These are phyloP conservation scores for Yarrowia hollandica DNA, from an alignment of 805 yeast genomes.

Conservation along the genomic window DNA sequence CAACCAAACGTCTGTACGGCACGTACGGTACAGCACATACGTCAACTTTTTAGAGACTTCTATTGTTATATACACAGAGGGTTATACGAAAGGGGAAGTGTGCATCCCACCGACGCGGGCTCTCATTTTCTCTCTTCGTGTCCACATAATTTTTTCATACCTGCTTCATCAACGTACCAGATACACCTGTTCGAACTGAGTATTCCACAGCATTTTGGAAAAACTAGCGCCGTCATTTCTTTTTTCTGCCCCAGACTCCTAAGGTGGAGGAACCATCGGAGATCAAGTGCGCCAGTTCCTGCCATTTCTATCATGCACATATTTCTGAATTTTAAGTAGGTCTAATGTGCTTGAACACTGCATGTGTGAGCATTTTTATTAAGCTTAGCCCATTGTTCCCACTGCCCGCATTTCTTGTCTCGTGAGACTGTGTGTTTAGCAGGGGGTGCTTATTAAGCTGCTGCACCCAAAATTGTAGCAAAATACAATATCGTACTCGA, in stretches of 20 bases:
- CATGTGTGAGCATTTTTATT: not conserved
- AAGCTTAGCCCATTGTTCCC: not conserved
- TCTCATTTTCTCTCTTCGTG: not conserved
- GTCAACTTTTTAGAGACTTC: too few species aligned
- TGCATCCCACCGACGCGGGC: not conserved
- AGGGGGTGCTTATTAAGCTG: too few species aligned
- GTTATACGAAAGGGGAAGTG: not conserved
- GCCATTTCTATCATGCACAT: not conserved
- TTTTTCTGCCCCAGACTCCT: not conserved
- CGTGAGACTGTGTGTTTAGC: too few species aligned
- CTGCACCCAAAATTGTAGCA: too few species aligned
- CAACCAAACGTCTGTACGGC: too few species aligned
- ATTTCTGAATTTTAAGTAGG: not conserved
- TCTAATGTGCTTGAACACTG: too few species aligned
- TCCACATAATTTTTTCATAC: too few species aligned
- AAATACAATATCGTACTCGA: too few species aligned
- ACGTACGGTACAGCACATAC: too few species aligned
- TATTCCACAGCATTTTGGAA: too few species aligned
- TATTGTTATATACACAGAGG: not conserved
- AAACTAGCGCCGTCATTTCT: not conserved
- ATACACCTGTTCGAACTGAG: too few species aligned
- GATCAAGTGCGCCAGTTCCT: slow-evolving; percentile 5
- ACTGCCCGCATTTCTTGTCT: too few species aligned
- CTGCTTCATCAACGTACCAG: not conserved
- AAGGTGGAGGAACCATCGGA: slow-evolving; percentile 1